These are phyloP conservation scores for Tolypocladium amazonense DNA, from an alignment of 2,329 filamentous ascomycete species.

Conservation along the genomic window DNA sequence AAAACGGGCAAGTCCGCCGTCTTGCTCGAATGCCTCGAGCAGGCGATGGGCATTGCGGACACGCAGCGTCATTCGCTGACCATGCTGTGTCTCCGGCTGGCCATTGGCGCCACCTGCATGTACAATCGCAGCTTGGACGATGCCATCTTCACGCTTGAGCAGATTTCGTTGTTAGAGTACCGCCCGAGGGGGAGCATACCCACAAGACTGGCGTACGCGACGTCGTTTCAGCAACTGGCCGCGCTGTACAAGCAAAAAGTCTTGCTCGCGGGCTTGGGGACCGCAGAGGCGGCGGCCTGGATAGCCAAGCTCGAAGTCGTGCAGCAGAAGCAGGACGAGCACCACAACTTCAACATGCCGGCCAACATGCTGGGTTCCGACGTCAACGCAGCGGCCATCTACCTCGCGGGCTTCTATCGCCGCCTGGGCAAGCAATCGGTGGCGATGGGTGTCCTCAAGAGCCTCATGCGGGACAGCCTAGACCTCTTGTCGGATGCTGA, in stretches of 20 bases:
- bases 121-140: conserved; percentile 23
- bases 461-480: conserved; percentile 25
- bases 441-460: conserved; percentile 17
- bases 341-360: conserved; percentile 28
- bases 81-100: conserved; percentile 25
- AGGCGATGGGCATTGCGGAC: conserved; percentile 21
- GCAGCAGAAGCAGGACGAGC: conserved; percentile 23
- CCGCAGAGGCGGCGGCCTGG: conserved; percentile 18
- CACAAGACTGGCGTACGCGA: conserved; percentile 26
- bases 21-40: conserved; percentile 17
- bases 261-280: conserved; percentile 15
- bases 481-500: conserved; percentile 28
- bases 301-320: conserved; percentile 23
- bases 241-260: conserved; percentile 24
- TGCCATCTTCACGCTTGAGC: conserved; percentile 23
- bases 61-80: conserved; percentile 23
- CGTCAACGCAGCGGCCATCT: conserved; percentile 29
- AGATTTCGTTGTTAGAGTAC: conserved; percentile 25
- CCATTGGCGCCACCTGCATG: conserved; percentile 22
- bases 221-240: conserved; percentile 28
- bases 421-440: conserved; percentile 15
- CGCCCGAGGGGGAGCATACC: conserved; percentile 27
- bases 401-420: conserved; percentile 26
- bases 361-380: conserved; percentile 28
- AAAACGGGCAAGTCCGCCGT: conserved; percentile 20